Conservation (phyloP, 2,329 filamentous ascomycete genomes). For the Nigrospora sphaerica region DNA sequence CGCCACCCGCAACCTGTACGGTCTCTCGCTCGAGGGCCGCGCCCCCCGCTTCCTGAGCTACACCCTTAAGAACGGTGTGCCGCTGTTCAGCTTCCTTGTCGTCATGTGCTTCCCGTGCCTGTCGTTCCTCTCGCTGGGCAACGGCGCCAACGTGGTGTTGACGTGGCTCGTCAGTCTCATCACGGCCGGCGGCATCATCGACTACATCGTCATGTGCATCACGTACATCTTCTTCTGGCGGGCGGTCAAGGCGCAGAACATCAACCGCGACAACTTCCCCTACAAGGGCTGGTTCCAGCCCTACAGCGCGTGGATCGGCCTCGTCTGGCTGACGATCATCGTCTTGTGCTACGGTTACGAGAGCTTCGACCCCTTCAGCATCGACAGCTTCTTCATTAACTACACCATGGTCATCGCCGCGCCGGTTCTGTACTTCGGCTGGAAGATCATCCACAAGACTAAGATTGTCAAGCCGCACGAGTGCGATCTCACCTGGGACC, state of each 20-base stretch:
- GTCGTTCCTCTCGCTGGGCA: conserved; percentile 37
- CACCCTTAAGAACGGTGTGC: conserved; percentile 49
- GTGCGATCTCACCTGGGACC: conserved; percentile 49
- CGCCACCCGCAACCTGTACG: conserved; percentile 49
- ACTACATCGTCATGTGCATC: conserved; percentile 16
- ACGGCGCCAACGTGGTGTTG: conserved; percentile 10
- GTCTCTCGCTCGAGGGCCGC: conserved; percentile 45
- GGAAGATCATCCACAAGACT: conserved; percentile 57
- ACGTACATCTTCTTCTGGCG: conserved; percentile 50
- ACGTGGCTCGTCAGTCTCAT: conserved; percentile 9
- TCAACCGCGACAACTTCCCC: conserved; percentile 43
- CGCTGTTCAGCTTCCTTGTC: conserved; percentile 50
- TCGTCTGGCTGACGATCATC: conserved; percentile 27
- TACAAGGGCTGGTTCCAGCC: conserved; percentile 52
- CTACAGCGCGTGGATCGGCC: conserved; percentile 39
- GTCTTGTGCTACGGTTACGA: conserved; percentile 47
- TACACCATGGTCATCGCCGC: conserved; percentile 37
- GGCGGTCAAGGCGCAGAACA: conserved; percentile 37
- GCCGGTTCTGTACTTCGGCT: conserved; percentile 46
- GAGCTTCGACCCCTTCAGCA: conserved; percentile 28
- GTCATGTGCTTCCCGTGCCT: conserved; percentile 53
- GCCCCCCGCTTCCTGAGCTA: conserved; percentile 39
- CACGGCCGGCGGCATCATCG: conserved; percentile 9
- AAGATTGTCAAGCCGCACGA: conserved; percentile 42
- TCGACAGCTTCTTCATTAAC: conserved; percentile 27